Evolutionary conservation across 2,329 filamentous ascomycete genomes (phyloP).

Genomic region (Pseudonectria buxi): DNA sequence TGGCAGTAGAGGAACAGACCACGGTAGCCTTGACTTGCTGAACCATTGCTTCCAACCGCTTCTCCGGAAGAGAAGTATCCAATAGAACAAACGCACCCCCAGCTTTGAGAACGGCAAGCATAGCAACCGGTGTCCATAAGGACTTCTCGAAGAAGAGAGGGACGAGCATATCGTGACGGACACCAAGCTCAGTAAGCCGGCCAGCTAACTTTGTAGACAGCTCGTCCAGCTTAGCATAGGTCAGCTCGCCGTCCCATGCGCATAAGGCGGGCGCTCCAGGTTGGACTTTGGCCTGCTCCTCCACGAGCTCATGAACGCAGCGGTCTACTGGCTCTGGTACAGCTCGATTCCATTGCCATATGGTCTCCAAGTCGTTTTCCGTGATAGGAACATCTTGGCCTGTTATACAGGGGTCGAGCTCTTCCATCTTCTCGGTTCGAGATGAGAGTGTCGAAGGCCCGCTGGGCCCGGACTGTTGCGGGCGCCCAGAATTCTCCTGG

Average conservation of each 20-base stretch:
- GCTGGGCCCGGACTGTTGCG: no score
- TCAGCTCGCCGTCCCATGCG: background rate
- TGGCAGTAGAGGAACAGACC: no score
- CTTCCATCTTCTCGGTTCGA: no score
- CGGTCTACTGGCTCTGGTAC: background rate
- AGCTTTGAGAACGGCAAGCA: conserved; percentile 2
- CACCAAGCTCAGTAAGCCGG: background rate
- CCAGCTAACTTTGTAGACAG: background rate
- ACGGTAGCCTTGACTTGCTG: background rate
- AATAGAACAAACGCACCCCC: conserved; percentile 2
- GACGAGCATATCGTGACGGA: background rate
- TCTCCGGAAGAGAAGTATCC: background rate
- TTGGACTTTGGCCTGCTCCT: background rate
- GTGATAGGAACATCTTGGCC: no score
- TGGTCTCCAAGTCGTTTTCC: no score
- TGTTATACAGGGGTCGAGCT: no score
- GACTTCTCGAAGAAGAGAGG: conserved; percentile 1
- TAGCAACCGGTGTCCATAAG: conserved; percentile 1
- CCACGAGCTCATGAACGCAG: background rate
- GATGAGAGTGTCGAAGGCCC: no score
- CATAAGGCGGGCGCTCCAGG: background rate
- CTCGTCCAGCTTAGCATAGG: background rate
- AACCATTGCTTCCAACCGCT: background rate
- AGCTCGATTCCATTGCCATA: conserved; percentile 38
- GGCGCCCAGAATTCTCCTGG: no score